phyloP scores from a whole-genome alignment of 495 filamentous ascomycete species.

The Geopyxis carbonaria region DNA sequence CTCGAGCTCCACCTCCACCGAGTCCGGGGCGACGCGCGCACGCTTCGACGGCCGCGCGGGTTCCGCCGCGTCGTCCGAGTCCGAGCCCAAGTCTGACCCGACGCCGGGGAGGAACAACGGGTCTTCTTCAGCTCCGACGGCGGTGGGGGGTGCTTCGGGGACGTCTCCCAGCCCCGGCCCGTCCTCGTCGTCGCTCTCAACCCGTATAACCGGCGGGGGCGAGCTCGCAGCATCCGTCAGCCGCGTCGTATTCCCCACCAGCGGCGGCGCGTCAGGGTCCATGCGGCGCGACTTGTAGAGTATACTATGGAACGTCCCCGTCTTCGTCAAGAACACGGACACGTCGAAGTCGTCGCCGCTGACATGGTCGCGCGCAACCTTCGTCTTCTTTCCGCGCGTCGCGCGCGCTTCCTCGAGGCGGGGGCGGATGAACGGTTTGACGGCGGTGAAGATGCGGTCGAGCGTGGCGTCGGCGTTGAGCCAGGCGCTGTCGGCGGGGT shows the following conservation, averaged over 20 bases:
- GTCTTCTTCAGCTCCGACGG: constrained; percentile 5
- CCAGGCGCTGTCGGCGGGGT: constrained; percentile 70
- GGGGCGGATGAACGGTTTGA: constrained; percentile 70
- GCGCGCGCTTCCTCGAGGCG: constrained; percentile 76
- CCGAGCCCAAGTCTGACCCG: constrained; percentile 4
- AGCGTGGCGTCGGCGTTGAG: constrained; percentile 57
- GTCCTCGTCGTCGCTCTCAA: constrained; percentile 30
- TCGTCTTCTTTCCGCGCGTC: constrained; percentile 41
- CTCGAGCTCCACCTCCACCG: constrained; percentile 26
- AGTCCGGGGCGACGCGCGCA: too few relatives aligned
- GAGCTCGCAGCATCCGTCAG: constrained; percentile 7
- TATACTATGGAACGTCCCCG: constrained; percentile 70
- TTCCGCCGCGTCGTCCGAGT: constrained; percentile 8
- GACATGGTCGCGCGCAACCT: constrained; percentile 72
- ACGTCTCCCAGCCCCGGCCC: constrained; percentile 27
- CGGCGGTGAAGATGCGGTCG: constrained; percentile 60
- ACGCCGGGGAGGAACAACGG: constrained; percentile 10
- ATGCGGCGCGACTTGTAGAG: constrained; percentile 27
- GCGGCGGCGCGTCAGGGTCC: background rate
- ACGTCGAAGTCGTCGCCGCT: constrained; percentile 96
- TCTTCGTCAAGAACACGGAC: constrained; percentile 79
- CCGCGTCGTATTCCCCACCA: background rate
- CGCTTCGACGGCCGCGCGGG: too few relatives aligned
- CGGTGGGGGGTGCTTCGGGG: constrained; percentile 15
- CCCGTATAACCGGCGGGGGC: constrained; percentile 24